Percentiles rank a stretch among this genome's conserved stretches.
Evolutionary conservation across 768 basidiomycete genomes (phyloP).

Genomic region (Tylopilus intermedius): DNA sequence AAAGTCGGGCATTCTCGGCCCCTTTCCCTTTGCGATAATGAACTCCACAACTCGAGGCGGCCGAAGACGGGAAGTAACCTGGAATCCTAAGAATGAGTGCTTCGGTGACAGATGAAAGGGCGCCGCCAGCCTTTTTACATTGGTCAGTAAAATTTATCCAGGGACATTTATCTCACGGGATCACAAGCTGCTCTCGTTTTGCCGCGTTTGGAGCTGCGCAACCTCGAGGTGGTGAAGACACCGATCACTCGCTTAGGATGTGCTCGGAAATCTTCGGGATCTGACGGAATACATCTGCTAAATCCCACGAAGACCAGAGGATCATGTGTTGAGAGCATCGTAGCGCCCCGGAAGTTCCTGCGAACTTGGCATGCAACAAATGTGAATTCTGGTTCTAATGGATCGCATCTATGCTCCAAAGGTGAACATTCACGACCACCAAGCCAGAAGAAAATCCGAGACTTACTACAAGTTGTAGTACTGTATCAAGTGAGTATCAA

Average conservation of each 20-base stretch:
- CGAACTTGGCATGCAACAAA: neutral
- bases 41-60: slow-evolving; percentile 1
- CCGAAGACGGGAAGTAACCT: neutral
- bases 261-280: slow-evolving; percentile 12
- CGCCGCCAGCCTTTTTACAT: neutral
- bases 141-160: neutral
- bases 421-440: slow-evolving; percentile 1
- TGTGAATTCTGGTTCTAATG: neutral
- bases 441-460: neutral
- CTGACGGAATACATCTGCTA: neutral
- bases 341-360: neutral
- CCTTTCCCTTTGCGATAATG: neutral
- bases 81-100: slow-evolving; percentile 1
- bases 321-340: neutral
- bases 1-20: slow-evolving; percentile 7
- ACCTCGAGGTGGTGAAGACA: neutral
- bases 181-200: neutral
- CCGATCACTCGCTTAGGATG: neutral
- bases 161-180: slow-evolving; percentile 6
- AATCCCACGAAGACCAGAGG: neutral
- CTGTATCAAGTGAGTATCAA: neutral
- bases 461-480: slow-evolving; percentile 15
- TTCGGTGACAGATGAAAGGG: slow-evolving; percentile 3
- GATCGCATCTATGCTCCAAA: slow-evolving; percentile 8
- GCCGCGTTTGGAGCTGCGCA: neutral